Evolutionary conservation across 2,329 filamentous ascomycete species (phyloP).

Genomic region (Drechslerella coelobrocha): DNA sequence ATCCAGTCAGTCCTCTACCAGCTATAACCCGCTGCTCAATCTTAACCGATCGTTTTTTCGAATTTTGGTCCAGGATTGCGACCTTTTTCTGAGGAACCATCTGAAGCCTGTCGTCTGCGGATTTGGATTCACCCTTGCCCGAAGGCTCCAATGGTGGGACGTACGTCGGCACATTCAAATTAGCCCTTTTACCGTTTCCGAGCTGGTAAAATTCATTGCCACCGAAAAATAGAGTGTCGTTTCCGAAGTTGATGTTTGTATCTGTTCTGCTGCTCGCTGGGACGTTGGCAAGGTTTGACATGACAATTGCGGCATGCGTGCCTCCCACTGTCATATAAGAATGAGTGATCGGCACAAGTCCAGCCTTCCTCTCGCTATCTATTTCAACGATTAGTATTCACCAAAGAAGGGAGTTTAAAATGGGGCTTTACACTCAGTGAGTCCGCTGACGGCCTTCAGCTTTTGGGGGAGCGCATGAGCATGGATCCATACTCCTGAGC

Average conservation of each 20-base stretch:
- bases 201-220: constrained; percentile 94
- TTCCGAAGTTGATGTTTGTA: constrained; percentile 84
- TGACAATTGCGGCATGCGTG: constrained; percentile 80
- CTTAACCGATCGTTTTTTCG: constrained; percentile 37
- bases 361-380: constrained; percentile 73
- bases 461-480: constrained; percentile 78
- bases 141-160: constrained; percentile 53
- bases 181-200: constrained; percentile 86
- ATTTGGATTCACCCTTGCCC: constrained; percentile 44
- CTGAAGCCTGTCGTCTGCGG: constrained; percentile 53
- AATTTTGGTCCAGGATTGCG: constrained; percentile 37
- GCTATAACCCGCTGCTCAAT: constrained; percentile 53
- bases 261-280: constrained; percentile 64
- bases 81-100: constrained; percentile 52
- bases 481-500: constrained; percentile 88
- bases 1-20: constrained; percentile 51
- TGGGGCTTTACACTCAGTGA: constrained; percentile 70
- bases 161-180: constrained; percentile 69
- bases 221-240: constrained; percentile 91
- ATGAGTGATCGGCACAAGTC: constrained; percentile 77
- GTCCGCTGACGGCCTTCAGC: constrained; percentile 79
- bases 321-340: constrained; percentile 75
- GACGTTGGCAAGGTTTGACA: constrained; percentile 79
- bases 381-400: constrained; percentile 15
- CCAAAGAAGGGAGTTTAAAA: neutral